Evolutionary conservation across 140 eudicot species (phyloP).

Genomic region (Flaveria floridana): DNA sequence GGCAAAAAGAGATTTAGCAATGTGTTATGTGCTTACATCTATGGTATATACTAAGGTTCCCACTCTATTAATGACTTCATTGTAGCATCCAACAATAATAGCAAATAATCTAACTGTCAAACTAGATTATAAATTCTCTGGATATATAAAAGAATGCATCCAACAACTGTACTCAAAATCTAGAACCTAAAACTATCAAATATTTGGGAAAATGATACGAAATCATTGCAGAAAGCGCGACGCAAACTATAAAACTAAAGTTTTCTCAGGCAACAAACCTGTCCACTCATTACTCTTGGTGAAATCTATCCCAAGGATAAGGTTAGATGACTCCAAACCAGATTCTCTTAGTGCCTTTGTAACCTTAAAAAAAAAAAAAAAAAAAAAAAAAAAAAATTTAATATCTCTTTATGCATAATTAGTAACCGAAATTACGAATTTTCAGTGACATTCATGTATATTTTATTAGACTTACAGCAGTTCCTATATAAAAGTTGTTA

Average conservation of each 20-base stretch:
- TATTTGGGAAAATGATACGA: neutral
- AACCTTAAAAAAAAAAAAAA: conserved; percentile 59
- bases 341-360: conserved; percentile 65
- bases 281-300: conserved; percentile 93
- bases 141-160: too few species aligned
- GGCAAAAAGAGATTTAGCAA: too few species aligned
- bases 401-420: neutral
- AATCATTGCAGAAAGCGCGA: neutral
- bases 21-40: too few species aligned
- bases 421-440: neutral
- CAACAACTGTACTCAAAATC: too few species aligned
- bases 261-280: conserved; percentile 40
- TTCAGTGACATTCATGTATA: neutral
- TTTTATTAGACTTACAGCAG: too few species aligned
- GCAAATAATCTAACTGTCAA: too few species aligned
- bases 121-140: too few species aligned
- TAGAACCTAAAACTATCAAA: too few species aligned
- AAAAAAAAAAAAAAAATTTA: neutral
- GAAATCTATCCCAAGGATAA: conserved; percentile 74
- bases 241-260: neutral
- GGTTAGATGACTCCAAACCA: conserved; percentile 85
- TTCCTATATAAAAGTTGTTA: neutral
- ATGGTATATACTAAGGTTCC: too few species aligned
- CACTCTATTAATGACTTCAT: too few species aligned
- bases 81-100: too few species aligned